phyloP scores from a whole-genome alignment of 768 basidiomycete species.

The Lactarius psammicola region DNA sequence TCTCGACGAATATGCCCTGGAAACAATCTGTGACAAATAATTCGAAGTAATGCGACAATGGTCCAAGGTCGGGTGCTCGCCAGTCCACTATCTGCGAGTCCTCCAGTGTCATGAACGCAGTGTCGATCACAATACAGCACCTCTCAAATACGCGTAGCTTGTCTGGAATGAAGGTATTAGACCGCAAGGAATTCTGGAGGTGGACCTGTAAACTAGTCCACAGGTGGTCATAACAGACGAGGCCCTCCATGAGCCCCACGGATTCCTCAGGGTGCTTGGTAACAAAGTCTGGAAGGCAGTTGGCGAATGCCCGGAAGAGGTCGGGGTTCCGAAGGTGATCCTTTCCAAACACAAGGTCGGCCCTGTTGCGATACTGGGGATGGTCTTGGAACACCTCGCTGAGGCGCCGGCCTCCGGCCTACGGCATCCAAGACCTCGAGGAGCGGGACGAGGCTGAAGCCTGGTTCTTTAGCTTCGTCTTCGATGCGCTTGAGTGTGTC shows the following conservation, averaged over 20 bases:
- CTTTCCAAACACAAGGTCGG: constrained; percentile 12
- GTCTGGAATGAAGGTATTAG: not conserved
- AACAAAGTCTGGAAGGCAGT: constrained; percentile 6
- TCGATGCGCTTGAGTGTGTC: not conserved
- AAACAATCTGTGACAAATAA: not conserved
- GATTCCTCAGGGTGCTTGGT: not conserved
- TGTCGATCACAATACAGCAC: constrained; percentile 12
- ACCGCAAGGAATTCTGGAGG: not conserved
- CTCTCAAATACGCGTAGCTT: constrained; percentile 4
- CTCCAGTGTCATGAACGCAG: not conserved
- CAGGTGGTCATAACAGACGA: constrained; percentile 6
- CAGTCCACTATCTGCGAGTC: constrained; percentile 8
- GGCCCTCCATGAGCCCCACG: not conserved
- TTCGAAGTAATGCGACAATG: not conserved
- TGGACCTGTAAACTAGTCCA: constrained; percentile 10
- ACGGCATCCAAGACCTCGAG: not conserved
- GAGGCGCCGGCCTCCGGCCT: not conserved
- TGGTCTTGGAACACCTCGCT: not conserved
- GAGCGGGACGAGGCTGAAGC: not conserved
- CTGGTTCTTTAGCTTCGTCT: not conserved
- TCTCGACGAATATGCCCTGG: constrained; percentile 1
- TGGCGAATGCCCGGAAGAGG: constrained; percentile 8
- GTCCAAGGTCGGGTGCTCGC: constrained; percentile 13
- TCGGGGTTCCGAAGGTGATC: constrained; percentile 9
- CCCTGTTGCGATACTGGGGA: constrained; percentile 3